Evolutionary conservation across 176 grass and related monocot species (phyloP).

Genomic region (Saccharum officinarum): DNA sequence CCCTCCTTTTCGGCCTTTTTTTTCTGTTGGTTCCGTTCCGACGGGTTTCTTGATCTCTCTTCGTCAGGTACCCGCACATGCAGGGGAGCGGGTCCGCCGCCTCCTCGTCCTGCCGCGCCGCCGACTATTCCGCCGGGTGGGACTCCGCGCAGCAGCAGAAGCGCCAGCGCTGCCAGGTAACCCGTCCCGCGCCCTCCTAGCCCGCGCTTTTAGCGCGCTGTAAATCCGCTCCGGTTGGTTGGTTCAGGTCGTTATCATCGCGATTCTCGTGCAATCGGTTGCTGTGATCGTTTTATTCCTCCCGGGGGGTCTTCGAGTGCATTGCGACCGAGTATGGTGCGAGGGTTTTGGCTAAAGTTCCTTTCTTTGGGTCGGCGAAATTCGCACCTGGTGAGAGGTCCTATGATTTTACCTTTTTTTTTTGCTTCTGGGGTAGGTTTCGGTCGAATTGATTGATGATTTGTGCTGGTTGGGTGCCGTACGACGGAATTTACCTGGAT

Average conservation of each 20-base stretch:
- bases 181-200: not conserved
- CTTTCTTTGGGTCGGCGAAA: not conserved
- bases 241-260: not conserved
- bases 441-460: not conserved
- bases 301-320: too few relatives aligned
- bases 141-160: constrained; percentile 48
- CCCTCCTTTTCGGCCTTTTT: not conserved
- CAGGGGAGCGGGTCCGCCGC: constrained; percentile 32
- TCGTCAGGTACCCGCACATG: constrained; percentile 29
- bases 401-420: not conserved
- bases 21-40: not conserved
- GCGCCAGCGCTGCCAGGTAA: constrained; percentile 63
- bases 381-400: not conserved
- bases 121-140: constrained; percentile 37
- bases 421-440: not conserved
- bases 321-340: not conserved
- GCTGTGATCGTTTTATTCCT: not conserved
- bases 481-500: not conserved
- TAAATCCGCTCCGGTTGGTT: not conserved
- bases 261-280: not conserved
- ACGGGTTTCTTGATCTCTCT: constrained; percentile 7
- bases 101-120: constrained; percentile 42
- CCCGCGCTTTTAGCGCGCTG: not conserved
- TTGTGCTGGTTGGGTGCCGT: not conserved
- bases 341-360: not conserved